Conservation (phyloP, 768 basidiomycete species). For the Boletus barrowsii region DNA sequence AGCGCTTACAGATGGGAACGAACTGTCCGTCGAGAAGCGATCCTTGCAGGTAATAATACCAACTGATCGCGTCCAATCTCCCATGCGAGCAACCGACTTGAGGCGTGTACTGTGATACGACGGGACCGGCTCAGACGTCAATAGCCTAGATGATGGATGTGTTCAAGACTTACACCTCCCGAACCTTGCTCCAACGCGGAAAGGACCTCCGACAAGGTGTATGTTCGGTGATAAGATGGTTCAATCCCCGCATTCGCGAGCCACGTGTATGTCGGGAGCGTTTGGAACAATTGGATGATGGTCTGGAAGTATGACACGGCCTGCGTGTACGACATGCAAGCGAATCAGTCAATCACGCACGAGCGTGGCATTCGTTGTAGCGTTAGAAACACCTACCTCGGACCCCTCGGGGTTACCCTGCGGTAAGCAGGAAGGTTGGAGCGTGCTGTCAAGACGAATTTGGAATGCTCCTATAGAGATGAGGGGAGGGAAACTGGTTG, state of each 20-base stretch:
- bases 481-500: neutral
- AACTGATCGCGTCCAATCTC: conserved; percentile 46
- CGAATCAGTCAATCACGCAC: neutral
- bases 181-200: conserved; percentile 54
- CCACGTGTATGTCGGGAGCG: conserved; percentile 73
- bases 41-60: conserved; percentile 64
- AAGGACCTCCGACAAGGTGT: conserved; percentile 52
- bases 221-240: conserved; percentile 52
- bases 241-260: conserved; percentile 72
- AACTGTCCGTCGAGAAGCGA: conserved; percentile 64
- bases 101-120: conserved; percentile 43
- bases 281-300: conserved; percentile 58
- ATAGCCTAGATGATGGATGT: neutral
- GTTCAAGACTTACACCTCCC: conserved; percentile 38
- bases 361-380: neutral
- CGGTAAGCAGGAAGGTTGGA: conserved; percentile 55
- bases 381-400: conserved; percentile 41
- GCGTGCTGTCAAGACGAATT: conserved; percentile 43
- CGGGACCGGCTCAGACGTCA: neutral
- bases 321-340: conserved; percentile 26
- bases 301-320: conserved; percentile 63
- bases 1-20: conserved; percentile 51
- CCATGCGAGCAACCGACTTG: conserved; percentile 42
- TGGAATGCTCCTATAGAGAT: neutral
- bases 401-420: conserved; percentile 53